Evolutionary conservation across 495 filamentous ascomycete genomes (phyloP).

Genomic region (Halenospora varia): DNA sequence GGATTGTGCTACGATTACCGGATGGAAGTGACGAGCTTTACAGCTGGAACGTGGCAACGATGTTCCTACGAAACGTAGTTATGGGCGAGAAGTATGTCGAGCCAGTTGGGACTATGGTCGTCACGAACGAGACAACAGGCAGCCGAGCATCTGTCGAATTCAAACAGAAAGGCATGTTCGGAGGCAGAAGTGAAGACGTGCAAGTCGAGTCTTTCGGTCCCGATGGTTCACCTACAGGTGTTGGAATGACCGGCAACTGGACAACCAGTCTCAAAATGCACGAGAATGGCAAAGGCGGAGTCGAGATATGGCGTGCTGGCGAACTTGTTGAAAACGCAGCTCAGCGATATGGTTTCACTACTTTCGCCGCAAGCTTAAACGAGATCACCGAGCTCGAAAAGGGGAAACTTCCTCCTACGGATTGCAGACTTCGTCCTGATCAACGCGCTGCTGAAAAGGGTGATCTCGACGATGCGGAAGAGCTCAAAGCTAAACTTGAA

Average conservation of each 20-base stretch:
- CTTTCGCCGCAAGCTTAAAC: constrained; percentile 82
- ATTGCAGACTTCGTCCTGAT: constrained; percentile 82
- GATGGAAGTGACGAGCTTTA: constrained; percentile 71
- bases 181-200: constrained; percentile 89
- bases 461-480: constrained; percentile 79
- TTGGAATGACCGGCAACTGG: constrained; percentile 78
- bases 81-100: constrained; percentile 98
- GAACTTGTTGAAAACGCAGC: constrained; percentile 68
- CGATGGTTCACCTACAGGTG: constrained; percentile 54
- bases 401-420: constrained; percentile 68
- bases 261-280: constrained; percentile 63
- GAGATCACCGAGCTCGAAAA: constrained; percentile 81
- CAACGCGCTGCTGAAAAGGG: constrained; percentile 84
- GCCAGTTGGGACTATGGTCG: constrained; percentile 81
- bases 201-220: constrained; percentile 63
- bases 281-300: constrained; percentile 50
- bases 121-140: constrained; percentile 76
- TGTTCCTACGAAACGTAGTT: constrained; percentile 92
- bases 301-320: constrained; percentile 74
- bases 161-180: constrained; percentile 92
- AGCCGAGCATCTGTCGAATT: constrained; percentile 79
- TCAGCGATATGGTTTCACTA: constrained; percentile 80
- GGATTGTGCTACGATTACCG: constrained; percentile 57
- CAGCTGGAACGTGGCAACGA: constrained; percentile 79
- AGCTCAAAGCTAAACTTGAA: constrained; percentile 75